These are phyloP conservation scores for Thamnidium elegans DNA, from an alignment of 192 early-diverging fungal species.

Conservation along the genomic window DNA sequence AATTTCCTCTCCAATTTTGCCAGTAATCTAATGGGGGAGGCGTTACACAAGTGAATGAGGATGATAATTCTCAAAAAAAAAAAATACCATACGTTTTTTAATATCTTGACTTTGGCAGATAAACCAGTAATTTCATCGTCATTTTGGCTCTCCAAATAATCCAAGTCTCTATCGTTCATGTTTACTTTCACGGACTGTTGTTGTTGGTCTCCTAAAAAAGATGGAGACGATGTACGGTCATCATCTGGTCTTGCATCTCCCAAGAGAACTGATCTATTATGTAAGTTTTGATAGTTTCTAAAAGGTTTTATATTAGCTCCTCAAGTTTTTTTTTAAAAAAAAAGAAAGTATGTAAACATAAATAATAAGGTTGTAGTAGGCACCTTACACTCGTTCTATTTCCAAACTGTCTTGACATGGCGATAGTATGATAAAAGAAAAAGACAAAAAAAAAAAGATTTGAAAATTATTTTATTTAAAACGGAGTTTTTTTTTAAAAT, in stretches of 20 bases:
- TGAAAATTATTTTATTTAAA: background rate
- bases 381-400: slow-evolving; percentile 24
- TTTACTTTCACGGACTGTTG: slow-evolving; percentile 2
- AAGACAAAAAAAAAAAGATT: slow-evolving; percentile 1
- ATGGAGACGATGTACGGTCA: slow-evolving; percentile 23
- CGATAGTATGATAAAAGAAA: background rate
- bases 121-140: slow-evolving; percentile 35
- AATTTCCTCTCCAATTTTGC: slow-evolving; percentile 41
- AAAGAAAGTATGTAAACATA: background rate
- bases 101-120: slow-evolving; percentile 33
- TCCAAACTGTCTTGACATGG: slow-evolving; percentile 26
- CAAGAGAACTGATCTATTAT: slow-evolving; percentile 33
- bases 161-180: slow-evolving; percentile 35
- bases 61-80: too few species aligned
- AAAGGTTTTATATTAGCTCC: background rate
- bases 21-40: slow-evolving; percentile 26
- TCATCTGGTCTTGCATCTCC: slow-evolving; percentile 23
- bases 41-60: background rate
- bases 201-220: slow-evolving; percentile 5
- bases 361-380: background rate
- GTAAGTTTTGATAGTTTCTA: slow-evolving; percentile 37
- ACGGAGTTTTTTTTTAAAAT: background rate
- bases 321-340: background rate
- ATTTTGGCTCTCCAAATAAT: slow-evolving; percentile 37
- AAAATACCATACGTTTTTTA: slow-evolving; percentile 33